phyloP scores from a whole-genome alignment of 345 rosid genomes.

The Euphorbia lathyris region DNA sequence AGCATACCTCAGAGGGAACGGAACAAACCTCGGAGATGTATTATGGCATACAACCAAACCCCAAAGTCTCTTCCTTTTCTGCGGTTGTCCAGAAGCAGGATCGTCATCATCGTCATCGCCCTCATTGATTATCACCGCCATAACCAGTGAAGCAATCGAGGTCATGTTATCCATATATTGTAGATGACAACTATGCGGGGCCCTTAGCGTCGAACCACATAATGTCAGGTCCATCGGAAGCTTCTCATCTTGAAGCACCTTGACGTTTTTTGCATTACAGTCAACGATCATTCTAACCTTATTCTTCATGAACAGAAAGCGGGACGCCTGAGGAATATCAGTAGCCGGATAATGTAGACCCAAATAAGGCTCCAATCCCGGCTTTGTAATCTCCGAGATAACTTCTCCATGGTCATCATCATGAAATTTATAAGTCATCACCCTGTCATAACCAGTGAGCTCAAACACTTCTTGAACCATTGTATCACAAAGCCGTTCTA shows the following conservation, averaged over 20 bases:
- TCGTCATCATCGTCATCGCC: constrained; percentile 57
- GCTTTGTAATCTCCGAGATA: constrained; percentile 77
- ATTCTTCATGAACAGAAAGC: constrained; percentile 94
- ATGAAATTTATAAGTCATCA: constrained; percentile 91
- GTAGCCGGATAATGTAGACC: constrained; percentile 99
- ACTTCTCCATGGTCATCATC: constrained; percentile 99
- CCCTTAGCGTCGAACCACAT: constrained; percentile 94
- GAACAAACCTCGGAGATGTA: constrained; percentile 82
- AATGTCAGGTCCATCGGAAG: constrained; percentile 74
- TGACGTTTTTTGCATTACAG: constrained; percentile 78
- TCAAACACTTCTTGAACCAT: constrained; percentile 96
- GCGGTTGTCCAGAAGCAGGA: constrained; percentile 47
- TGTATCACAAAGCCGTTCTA: constrained; percentile 84
- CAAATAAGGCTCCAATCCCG: constrained; percentile 86
- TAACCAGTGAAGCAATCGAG: constrained; percentile 89
- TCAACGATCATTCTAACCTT: constrained; percentile 95
- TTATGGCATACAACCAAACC: constrained; percentile 96
- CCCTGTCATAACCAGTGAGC: constrained; percentile 95
- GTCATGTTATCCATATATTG: constrained; percentile 96
- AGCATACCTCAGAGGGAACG: constrained; percentile 93
- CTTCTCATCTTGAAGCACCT: constrained; percentile 88
- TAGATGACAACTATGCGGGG: constrained; percentile 87
- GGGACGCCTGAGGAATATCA: constrained; percentile 93
- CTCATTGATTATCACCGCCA: constrained; percentile 92
- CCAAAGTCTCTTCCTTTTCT: constrained; percentile 86